A percentile compares a stretch with the other conserved stretches of the same genome.
Conservation (phyloP, 169 alveolate genomes). For the Plasmodium ovale region DNA sequence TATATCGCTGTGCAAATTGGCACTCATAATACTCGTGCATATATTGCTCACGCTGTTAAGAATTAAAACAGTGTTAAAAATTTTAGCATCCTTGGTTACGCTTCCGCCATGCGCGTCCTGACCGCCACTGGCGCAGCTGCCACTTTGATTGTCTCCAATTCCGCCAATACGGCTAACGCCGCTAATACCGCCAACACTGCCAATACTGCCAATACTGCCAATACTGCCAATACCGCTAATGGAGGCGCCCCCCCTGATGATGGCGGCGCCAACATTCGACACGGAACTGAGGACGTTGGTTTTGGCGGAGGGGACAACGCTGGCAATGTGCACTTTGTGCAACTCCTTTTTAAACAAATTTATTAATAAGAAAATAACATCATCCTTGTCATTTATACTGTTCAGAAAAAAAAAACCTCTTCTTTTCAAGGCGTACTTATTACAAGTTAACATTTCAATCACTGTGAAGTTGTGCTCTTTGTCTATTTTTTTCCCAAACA, state of each 20-base stretch:
- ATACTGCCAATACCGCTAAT: not conserved
- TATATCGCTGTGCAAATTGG: constrained; percentile 26
- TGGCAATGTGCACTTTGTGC: constrained; percentile 15
- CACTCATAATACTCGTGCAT: constrained; percentile 57
- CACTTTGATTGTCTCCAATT: not conserved
- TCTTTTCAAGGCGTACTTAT: constrained; percentile 45
- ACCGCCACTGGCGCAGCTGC: too few species aligned
- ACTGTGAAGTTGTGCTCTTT: constrained; percentile 54
- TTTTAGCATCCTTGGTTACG: not conserved
- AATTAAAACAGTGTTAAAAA: constrained; percentile 36
- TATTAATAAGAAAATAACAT: constrained; percentile 27
- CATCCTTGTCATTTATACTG: constrained; percentile 24
- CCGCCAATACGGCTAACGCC: not conserved
- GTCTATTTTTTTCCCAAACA: constrained; percentile 64
- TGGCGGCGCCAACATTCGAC: constrained; percentile 8
- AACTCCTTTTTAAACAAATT: constrained; percentile 52
- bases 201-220: not conserved
- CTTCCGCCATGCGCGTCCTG: not conserved
- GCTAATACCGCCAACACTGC: not conserved
- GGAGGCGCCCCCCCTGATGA: constrained; percentile 15
- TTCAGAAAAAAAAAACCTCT: constrained; percentile 46
- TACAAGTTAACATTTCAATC: constrained; percentile 37
- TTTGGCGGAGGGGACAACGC: not conserved
- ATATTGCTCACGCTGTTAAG: constrained; percentile 46
- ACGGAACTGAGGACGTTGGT: constrained; percentile 6